Conservation (phyloP, 1,284 basidiomycete species). For the Malassezia dermatis region DNA sequence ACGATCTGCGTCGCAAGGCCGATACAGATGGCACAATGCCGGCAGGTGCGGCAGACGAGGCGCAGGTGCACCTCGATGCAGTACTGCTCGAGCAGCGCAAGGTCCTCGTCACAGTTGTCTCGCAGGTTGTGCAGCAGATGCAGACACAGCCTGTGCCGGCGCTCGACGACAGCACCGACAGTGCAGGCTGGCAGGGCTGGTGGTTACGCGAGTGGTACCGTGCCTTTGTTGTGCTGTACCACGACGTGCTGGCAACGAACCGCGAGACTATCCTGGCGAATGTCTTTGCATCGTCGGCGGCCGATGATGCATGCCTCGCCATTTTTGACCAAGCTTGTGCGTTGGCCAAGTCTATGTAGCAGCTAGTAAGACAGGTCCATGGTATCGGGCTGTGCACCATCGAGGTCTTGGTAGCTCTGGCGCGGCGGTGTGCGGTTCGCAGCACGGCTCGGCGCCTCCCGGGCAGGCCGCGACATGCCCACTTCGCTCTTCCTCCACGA, state of each 20-base stretch:
- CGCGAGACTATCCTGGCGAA: conserved; percentile 25
- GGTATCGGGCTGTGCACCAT: conserved; percentile 27
- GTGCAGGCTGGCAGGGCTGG: conserved; percentile 31
- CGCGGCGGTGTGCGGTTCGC: neutral
- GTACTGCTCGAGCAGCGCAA: conserved; percentile 42
- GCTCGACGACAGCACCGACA: conserved; percentile 1
- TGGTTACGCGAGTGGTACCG: conserved; percentile 38
- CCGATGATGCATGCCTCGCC: conserved; percentile 1
- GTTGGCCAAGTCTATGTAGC: neutral
- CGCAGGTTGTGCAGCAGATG: conserved; percentile 24
- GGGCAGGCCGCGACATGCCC: neutral
- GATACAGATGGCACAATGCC: conserved; percentile 17
- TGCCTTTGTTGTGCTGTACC: conserved; percentile 26
- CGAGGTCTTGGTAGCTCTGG: conserved; percentile 32
- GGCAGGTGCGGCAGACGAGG: conserved; percentile 15
- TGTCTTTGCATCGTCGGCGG: conserved; percentile 21
- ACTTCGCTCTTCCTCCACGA: neutral
- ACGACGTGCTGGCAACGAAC: conserved; percentile 26
- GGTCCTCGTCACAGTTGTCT: conserved; percentile 29
- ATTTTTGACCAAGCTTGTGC: conserved; percentile 18
- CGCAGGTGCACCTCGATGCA: conserved; percentile 28
- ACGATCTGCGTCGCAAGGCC: conserved; percentile 22
- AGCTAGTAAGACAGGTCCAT: conserved; percentile 25
- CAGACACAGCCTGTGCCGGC: conserved; percentile 1
- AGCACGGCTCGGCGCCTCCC: neutral